Conservation (phyloP, 2,329 filamentous ascomycete species). For the Epichloe festucae region DNA sequence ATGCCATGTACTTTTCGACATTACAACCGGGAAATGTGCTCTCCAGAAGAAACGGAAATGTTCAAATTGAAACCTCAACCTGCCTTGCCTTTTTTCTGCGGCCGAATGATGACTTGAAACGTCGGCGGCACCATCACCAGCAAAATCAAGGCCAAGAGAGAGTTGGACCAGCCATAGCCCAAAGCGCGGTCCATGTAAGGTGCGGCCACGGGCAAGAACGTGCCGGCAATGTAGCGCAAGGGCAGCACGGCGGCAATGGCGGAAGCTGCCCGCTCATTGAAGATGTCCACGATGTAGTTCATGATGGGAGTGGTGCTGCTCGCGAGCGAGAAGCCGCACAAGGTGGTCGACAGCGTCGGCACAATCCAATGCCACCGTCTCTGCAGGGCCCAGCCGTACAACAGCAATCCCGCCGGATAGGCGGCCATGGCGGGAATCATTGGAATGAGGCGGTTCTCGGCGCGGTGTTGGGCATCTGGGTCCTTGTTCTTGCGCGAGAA, state of each 20-base stretch:
- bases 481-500: not conserved
- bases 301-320: not conserved
- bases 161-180: not conserved
- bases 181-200: not conserved
- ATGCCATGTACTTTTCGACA: too few relatives aligned
- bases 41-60: too few relatives aligned
- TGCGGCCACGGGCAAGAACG: not conserved
- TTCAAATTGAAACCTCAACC: too few relatives aligned
- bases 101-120: too few relatives aligned
- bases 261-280: not conserved
- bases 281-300: not conserved
- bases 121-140: too few relatives aligned
- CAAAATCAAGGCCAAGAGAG: too few relatives aligned
- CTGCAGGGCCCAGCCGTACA: not conserved
- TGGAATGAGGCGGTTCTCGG: not conserved
- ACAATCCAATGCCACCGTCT: not conserved
- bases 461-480: not conserved
- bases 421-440: not conserved
- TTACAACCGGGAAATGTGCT: too few relatives aligned
- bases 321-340: too few relatives aligned
- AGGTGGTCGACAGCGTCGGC: not conserved
- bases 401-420: not conserved
- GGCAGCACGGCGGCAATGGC: not conserved
- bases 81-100: too few relatives aligned
- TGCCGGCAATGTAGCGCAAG: not conserved